These are phyloP conservation scores for Dactylellina haptotyla DNA, from an alignment of 2,329 filamentous ascomycete species.

Conservation along the genomic window DNA sequence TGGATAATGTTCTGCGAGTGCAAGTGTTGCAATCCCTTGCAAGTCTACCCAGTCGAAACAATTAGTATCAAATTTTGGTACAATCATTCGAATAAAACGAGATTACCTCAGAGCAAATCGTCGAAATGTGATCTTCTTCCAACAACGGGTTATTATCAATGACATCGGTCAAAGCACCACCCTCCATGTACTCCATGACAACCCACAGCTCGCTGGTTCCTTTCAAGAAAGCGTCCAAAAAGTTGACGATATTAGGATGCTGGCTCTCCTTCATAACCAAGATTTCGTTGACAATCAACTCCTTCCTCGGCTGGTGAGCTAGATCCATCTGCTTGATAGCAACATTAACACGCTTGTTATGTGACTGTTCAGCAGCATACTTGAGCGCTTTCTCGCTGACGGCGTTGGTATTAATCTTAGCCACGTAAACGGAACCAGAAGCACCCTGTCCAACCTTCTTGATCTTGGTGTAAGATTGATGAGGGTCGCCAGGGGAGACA, in stretches of 20 bases:
- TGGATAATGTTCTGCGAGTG: constrained; percentile 98
- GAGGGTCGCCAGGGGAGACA: constrained; percentile 93
- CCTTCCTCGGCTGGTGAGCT: constrained; percentile 94
- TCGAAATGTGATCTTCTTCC: constrained; percentile 95
- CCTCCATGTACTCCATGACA: constrained; percentile 99
- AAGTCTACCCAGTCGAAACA: constrained; percentile 73
- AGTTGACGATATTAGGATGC: constrained; percentile 99
- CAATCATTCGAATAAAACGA: constrained; percentile 59
- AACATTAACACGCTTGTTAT: constrained; percentile 73
- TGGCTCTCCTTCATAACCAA: constrained; percentile 99
- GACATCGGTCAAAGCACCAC: constrained; percentile 94
- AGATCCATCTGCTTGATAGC: constrained; percentile 99
- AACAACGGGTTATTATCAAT: constrained; percentile 99
- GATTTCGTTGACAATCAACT: constrained; percentile 98
- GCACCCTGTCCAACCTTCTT: constrained; percentile 99
- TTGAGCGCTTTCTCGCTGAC: constrained; percentile 84
- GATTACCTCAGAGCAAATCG: constrained; percentile 96
- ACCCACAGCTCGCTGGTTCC: constrained; percentile 99
- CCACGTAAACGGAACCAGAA: constrained; percentile 96
- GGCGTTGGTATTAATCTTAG: constrained; percentile 89
- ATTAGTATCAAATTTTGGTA: constrained; percentile 1
- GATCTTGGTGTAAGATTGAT: constrained; percentile 96
- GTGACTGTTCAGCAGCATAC: constrained; percentile 73
- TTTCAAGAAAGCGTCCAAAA: constrained; percentile 93
- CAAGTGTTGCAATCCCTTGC: constrained; percentile 90